Evolutionary conservation across 2,329 filamentous ascomycete species (phyloP), one percentile per base, ranked within the genome.

Genomic region (Monilinia polystroma): DNA sequence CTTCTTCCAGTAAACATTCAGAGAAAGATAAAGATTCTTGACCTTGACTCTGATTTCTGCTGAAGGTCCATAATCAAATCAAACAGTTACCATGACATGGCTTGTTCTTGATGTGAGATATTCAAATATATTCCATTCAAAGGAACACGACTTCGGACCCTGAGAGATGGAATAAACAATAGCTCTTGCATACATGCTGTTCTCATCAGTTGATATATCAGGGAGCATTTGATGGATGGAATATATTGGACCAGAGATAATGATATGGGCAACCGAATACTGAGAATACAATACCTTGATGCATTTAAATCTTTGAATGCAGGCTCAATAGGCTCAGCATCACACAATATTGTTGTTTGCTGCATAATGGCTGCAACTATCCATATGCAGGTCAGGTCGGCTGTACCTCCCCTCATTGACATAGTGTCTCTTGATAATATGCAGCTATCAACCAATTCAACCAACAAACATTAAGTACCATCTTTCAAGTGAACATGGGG

Each of bases 331-430:
- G 45, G 8, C 20, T n/a, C 11, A 35, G 43, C 18, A 58, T 57
- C n/a, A 45, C 55, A 60, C 1, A 14, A 32, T 4, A 23, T 38
- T 35, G 14, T 35, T 26, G 14, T 35, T 26, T 29, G 38, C n/a
- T 60, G 29, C 32, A 49, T 35, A 16, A 26, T 32, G 26, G 14
- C 2, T 47, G 43, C 43, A 59, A 32, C 29, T 60, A 23, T 60
- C 47, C 29, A 51, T 4, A 60, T 60, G 58, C 45, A 51, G 58
- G 58, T 51, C 20, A 60, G n/a, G 45, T 18, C 7, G 8, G 29
- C 32, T 51, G n/a, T 26, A 26, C 16, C 18, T n/a, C n/a, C 43
- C 6, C 29, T 49, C 57, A 49, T 26, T 23, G 29, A 20, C 7
- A 35, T 35, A 35, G 32, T 35, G 32, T 35, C 32, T 35, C 26